A percentile compares a stretch with the other conserved stretches of the same genome.
Evolutionary conservation across 2,329 filamentous ascomycete genomes (phyloP).

Genomic region (Hymenoscyphus scutula): DNA sequence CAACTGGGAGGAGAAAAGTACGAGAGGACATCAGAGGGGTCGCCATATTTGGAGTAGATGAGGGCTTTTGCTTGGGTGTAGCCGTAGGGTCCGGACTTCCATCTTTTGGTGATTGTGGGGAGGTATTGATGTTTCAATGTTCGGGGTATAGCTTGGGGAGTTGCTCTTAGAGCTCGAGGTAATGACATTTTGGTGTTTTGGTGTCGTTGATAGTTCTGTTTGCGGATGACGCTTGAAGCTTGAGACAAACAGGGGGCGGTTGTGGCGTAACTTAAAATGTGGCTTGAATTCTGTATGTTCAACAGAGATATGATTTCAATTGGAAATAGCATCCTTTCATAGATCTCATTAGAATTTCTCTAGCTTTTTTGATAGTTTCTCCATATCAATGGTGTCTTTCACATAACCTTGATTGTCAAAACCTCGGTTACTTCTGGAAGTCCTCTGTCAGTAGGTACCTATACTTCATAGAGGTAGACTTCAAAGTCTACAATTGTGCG

Average conservation of each 20-base stretch:
- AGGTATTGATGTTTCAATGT: conserved; percentile 16
- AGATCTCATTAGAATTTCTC: no score
- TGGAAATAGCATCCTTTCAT: no score
- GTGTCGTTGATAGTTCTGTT: not conserved
- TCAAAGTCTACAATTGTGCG: no score
- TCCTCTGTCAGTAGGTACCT: no score
- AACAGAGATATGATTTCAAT: no score
- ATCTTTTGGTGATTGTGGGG: conserved; percentile 36
- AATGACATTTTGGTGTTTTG: conserved; percentile 21
- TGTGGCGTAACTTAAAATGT: conserved; percentile 1
- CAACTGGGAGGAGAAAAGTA: conserved; percentile 36
- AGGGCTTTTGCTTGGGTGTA: conserved; percentile 85
- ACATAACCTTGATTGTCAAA: no score
- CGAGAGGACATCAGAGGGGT: conserved; percentile 69
- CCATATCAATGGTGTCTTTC: no score
- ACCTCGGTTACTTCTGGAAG: no score
- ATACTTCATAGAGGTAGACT: no score
- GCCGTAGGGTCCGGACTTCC: conserved; percentile 62
- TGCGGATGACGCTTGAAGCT: not conserved
- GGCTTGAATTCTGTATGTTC: not conserved
- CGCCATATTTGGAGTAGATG: conserved; percentile 71
- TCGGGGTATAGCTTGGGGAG: conserved; percentile 19
- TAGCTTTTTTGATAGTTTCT: no score
- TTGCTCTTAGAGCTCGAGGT: conserved; percentile 18
- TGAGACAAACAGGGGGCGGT: not conserved